phyloP scores from a whole-genome alignment of 225 moss, liverwort and hornwort species.

The Pleurozium schreberi region DNA sequence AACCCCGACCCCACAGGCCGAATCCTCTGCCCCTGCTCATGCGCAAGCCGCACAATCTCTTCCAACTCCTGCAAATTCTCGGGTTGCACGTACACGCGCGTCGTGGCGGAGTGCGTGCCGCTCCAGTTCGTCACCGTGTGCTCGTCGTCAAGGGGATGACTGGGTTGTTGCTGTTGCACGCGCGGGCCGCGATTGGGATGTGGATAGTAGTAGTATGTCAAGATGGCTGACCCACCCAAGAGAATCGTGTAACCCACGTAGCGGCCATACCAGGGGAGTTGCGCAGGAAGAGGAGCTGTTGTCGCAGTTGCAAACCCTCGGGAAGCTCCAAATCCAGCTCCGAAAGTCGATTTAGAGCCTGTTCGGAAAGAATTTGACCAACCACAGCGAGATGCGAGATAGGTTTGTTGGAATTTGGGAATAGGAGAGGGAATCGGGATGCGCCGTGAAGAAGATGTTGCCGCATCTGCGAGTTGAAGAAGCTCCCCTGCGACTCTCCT shows the following conservation, averaged over 20 bases:
- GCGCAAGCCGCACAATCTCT: conserved; percentile 38
- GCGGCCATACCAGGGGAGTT: conserved; percentile 33
- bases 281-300: conserved; percentile 1
- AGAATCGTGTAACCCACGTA: conserved; percentile 38
- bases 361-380: not conserved
- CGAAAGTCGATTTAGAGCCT: not conserved
- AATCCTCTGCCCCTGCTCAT: conserved; percentile 57
- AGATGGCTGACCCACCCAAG: conserved; percentile 28
- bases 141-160: conserved; percentile 16
- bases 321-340: not conserved
- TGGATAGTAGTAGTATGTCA: conserved; percentile 47
- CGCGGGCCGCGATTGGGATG: conserved; percentile 13
- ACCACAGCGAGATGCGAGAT: not conserved
- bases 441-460: not conserved
- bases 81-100: conserved; percentile 68
- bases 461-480: conserved; percentile 15
- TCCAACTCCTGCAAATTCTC: conserved; percentile 79
- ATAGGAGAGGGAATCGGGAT: not conserved
- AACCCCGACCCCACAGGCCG: conserved; percentile 91
- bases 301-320: conserved; percentile 17
- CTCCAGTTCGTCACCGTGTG: conserved; percentile 88
- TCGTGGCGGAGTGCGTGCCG: conserved; percentile 72
- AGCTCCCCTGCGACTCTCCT: conserved; percentile 11
- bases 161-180: not conserved
- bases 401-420: not conserved